Evolutionary conservation across 2,329 filamentous ascomycete species (phyloP), one percentile per base, ranked within the genome.

Genomic region (Juglanconis oblonga): DNA sequence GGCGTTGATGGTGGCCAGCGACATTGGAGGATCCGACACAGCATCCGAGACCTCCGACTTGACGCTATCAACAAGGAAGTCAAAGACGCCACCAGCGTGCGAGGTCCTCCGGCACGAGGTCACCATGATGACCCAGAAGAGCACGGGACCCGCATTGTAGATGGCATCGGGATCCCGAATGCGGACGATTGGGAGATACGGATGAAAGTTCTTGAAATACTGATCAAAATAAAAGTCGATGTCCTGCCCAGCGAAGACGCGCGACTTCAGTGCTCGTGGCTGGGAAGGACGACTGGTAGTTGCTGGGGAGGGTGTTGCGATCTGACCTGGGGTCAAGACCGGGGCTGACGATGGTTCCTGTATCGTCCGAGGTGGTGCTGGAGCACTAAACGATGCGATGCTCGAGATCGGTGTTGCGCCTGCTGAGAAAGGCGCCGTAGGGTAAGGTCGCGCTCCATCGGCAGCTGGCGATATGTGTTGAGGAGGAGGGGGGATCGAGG

Each of bases 211-310:
- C 60, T 81, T 76, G 62, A 85, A 77, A 65, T 80, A 84, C 77
- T 79, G 81, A 60, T 80, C 75, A 67, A 84, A 85, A 64, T 85
- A 85, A 66, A 77, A 81, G 57, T 82, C 78, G 56, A 85, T 79
- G 48, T 85, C 81, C 47, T 81, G 77, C 0, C 80, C 79, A 0
- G 81, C 75, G 52, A 85, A 77, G 1, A 80, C 73, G 8, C 77
- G 75, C 3, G 77, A 78, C 2, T 76, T 78, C 10, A 85, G 66
- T 4, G 79, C 73, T 52, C 81, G 74, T 1, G 81, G 70, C 54
- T 77, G 72, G 59, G 67, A 67, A 64, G 59, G 73, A 61, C 68
- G 53, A 60, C 62, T 40, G 54, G 40, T 50, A 65, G 60, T 17
- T 63, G 51, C 40, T 36, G 62, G 69, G 38, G 67, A 71, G 56